Conservation (phyloP, 2,329 filamentous ascomycete genomes). For the Pseudopyrenochaeta lycopersici region DNA sequence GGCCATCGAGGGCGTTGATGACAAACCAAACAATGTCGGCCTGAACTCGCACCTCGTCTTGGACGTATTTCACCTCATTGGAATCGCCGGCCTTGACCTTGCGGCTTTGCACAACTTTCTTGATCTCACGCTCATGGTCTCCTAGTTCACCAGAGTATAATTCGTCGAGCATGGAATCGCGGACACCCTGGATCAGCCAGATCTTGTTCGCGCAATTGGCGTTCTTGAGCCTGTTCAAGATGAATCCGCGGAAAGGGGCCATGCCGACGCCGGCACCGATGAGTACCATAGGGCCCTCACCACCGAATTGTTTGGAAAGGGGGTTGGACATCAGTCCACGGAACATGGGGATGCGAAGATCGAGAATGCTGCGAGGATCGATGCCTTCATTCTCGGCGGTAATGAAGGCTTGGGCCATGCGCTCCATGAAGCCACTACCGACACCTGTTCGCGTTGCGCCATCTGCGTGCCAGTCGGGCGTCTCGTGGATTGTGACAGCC, state of each 20-base stretch:
- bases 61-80: slow-evolving; percentile 86
- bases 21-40: slow-evolving; percentile 99
- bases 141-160: slow-evolving; percentile 97
- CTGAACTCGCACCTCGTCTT: slow-evolving; percentile 91
- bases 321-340: slow-evolving; percentile 98
- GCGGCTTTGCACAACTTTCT: slow-evolving; percentile 62
- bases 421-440: slow-evolving; percentile 92
- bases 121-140: slow-evolving; percentile 60
- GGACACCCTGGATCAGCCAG: slow-evolving; percentile 92
- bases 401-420: slow-evolving; percentile 77
- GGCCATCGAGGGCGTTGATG: slow-evolving; percentile 93
- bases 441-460: slow-evolving; percentile 74
- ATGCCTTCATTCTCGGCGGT: slow-evolving; percentile 68
- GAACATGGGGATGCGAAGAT: slow-evolving; percentile 93
- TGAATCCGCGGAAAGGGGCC: slow-evolving; percentile 96
- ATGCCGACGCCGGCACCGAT: slow-evolving; percentile 97
- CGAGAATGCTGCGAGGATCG: slow-evolving; percentile 57
- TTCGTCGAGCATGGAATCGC: slow-evolving; percentile 94
- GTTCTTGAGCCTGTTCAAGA: slow-evolving; percentile 90
- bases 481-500: slow-evolving; percentile 94
- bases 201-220: slow-evolving; percentile 98
- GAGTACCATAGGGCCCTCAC: slow-evolving; percentile 95
- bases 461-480: slow-evolving; percentile 77
- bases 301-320: slow-evolving; percentile 87
- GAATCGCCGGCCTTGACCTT: slow-evolving; percentile 50